These are phyloP conservation scores for Neonectria neomacrospora DNA, from an alignment of 2,329 filamentous ascomycete genomes.

Conservation along the genomic window DNA sequence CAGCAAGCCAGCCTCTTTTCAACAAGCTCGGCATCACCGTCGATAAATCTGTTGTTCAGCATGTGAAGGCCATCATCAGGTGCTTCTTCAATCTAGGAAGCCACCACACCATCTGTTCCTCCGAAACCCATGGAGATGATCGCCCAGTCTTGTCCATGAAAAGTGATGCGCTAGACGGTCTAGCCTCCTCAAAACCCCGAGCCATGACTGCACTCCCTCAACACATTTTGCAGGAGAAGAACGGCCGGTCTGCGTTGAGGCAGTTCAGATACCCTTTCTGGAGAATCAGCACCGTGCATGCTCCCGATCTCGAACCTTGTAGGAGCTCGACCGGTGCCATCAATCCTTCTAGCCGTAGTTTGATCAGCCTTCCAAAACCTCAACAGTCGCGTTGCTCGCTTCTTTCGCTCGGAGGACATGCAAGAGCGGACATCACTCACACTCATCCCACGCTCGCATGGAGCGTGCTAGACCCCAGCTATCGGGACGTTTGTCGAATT, in stretches of 20 bases:
- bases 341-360: too few species aligned
- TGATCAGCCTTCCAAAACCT: not conserved
- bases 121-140: conserved; percentile 6
- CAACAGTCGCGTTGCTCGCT: not conserved
- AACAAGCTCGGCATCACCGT: conserved; percentile 13
- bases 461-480: not conserved
- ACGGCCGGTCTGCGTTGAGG: not conserved
- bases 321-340: not conserved
- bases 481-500: conserved; percentile 8
- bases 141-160: not conserved
- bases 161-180: not conserved
- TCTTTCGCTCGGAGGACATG: not conserved
- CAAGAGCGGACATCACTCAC: not conserved
- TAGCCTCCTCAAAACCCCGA: not conserved
- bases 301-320: not conserved
- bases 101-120: conserved; percentile 2
- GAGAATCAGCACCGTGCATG: not conserved
- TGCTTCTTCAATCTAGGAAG: not conserved
- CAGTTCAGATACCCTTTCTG: conserved; percentile 5
- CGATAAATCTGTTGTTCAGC: not conserved
- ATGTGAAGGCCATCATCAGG: conserved; percentile 4
- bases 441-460: too few species aligned
- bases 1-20: not conserved
- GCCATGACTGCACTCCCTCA: not conserved
- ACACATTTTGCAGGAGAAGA: not conserved